Base-by-base conservation (phyloP, 192 early-diverging fungal genomes). In the Coemansia sp. region DNA sequence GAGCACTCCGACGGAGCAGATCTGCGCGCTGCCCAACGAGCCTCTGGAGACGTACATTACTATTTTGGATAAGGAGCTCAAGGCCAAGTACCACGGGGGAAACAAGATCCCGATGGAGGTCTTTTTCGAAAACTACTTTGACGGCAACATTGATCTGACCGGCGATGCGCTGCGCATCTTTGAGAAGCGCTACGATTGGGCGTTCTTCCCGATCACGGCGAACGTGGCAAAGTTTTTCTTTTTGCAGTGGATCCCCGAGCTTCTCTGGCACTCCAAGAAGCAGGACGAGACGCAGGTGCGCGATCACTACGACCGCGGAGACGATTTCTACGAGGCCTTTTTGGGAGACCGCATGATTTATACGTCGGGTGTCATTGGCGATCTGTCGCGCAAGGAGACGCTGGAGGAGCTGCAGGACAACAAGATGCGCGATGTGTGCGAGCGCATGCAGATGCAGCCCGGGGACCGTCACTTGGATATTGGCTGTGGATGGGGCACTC, bases 201-300 rank as follows among this genome's bases (percentile, higher is more conserved):
- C 90, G 24, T 67, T 79, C 29, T 98, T 98, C 80, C 81, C 79
- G 24, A 87, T 94, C 59, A 91, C 87, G 26, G 42, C 84, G n/a
- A 72, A 81, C 46, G 91, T 94, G 74, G 84, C 81, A 42, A 88
- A 87, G 79, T 98, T 93, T 79, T 95, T 98, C 60, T 56, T 98
- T 11, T 81, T 87, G 46, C 92, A 96, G 72, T 95, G 93, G 93
- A 87, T 98, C 60, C 95, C 95, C 25, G 94, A 96, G 74, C 85
- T 88, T n/a, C 64, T 98, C 44, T 90, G 89, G 93, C 95, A 98
- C 81, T 91, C 90, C 26, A 87, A 87, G 74, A 90, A 92, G 72
- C 95, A 98, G 80, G 95, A 98, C 67, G 92, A 96, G 77, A 87
- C 89, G 57, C 95, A 98, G 76, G 94, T 98, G 50, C 84, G 93